phyloP scores from a whole-genome alignment of 768 basidiomycete genomes.

The Pleurotus ostreatus region DNA sequence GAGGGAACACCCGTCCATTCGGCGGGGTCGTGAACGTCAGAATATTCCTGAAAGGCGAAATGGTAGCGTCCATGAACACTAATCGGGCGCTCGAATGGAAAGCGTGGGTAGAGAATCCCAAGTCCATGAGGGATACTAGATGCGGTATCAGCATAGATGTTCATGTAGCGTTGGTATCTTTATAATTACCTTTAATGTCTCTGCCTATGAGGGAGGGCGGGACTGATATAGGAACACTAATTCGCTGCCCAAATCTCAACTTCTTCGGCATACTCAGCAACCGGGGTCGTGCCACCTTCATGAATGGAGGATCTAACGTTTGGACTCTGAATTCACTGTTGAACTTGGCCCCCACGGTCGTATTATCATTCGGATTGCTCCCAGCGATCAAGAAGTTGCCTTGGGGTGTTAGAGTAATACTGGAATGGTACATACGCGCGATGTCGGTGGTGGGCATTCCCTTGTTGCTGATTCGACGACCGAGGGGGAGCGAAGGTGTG shows the following conservation, averaged over 20 bases:
- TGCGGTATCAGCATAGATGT: background rate
- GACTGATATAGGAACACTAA: slow-evolving; percentile 2
- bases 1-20: slow-evolving; percentile 28
- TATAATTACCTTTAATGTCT: background rate
- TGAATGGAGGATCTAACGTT: slow-evolving; percentile 27
- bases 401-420: slow-evolving; percentile 51
- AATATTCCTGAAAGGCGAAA: slow-evolving; percentile 21
- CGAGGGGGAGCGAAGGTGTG: slow-evolving; percentile 36
- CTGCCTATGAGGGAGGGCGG: background rate
- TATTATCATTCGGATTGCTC: slow-evolving; percentile 3
- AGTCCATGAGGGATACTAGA: slow-evolving; percentile 26
- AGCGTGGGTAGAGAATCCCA: slow-evolving; percentile 28
- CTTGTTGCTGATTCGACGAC: slow-evolving; percentile 43
- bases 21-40: slow-evolving; percentile 29
- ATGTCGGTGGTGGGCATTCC: slow-evolving; percentile 39
- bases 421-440: slow-evolving; percentile 61
- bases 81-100: slow-evolving; percentile 27
- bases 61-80: slow-evolving; percentile 24
- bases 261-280: slow-evolving; percentile 21
- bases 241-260: slow-evolving; percentile 21
- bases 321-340: slow-evolving; percentile 26
- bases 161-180: background rate
- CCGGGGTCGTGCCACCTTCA: slow-evolving; percentile 18
- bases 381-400: slow-evolving; percentile 22
- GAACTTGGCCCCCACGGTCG: slow-evolving; percentile 9